Evolutionary conservation across 768 basidiomycete genomes (phyloP).

Genomic region (Trametes coccinea): DNA sequence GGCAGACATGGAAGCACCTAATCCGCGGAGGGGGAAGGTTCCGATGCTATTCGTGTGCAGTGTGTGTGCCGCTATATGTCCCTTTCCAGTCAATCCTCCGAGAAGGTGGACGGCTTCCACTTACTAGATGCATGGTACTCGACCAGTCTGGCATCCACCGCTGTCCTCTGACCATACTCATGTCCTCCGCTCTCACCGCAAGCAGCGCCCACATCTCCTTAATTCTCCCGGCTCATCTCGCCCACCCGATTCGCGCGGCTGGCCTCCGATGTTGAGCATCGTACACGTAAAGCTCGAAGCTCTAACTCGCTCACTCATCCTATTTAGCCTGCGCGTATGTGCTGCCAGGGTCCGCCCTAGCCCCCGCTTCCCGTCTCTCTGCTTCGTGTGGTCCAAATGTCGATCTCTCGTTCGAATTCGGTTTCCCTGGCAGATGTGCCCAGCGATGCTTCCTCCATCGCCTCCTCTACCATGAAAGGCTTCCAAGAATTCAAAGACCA

Average conservation of each 20-base stretch:
- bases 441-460: not conserved
- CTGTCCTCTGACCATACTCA: not conserved
- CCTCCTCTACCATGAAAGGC: slow-evolving; percentile 1
- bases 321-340: not conserved
- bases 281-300: not conserved
- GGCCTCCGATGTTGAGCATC: too few relatives aligned
- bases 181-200: not conserved
- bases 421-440: not conserved
- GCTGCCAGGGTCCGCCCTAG: not conserved
- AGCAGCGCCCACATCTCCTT: not conserved
- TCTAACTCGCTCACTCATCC: not conserved
- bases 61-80: not conserved
- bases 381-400: not conserved
- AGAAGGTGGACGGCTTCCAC: not conserved
- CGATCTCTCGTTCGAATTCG: not conserved
- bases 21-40: too few relatives aligned
- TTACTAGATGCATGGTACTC: not conserved
- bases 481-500: slow-evolving; percentile 46
- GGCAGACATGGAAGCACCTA: not conserved
- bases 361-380: not conserved
- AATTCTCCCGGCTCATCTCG: too few relatives aligned
- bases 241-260: too few relatives aligned
- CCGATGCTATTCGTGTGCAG: too few relatives aligned
- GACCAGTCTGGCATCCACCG: not conserved
- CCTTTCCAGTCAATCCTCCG: not conserved